Base-by-base conservation (phyloP, 2,329 filamentous ascomycete genomes). In the Aspergillus clavatus region DNA sequence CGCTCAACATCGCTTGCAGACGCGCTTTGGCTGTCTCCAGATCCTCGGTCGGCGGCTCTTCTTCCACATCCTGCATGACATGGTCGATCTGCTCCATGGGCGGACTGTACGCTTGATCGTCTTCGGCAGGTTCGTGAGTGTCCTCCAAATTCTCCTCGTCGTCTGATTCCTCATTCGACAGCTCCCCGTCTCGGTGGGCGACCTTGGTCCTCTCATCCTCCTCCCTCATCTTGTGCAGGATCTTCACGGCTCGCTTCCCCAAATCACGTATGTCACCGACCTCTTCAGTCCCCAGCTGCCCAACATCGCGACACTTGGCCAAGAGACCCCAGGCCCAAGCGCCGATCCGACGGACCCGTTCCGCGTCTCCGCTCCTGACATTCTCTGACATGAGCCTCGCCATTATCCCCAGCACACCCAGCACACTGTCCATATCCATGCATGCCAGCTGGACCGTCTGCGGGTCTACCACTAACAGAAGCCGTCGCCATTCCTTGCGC, bases 241-340 rank as follows among this genome's bases (percentile, higher is more conserved):
- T 73, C 68, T 49, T 78, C 71, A 75, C 81, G 0, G 89, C 89
- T 52, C 83, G 79, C 66, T 89, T 88, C 0, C 86, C 89, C 26
- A 97, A 65, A 46, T 93, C 87, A 40, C 91, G 77, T 22, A 96
- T 72, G 58, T 82, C 81, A 4, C 82, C 84, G 24, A 95, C 80
- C 59, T 93, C 86, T 35, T 82, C 79, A 51, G 87, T 85, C 49
- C 81, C 80, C 63, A 96, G 72, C 63, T 87, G 82, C 1, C 89
- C 89, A 7, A 81, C 72, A 27, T 87, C 86, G 0, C 86, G 83
- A 47, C 91, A 76, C 46, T 82, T 79, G 2, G 86, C 88, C 36
- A 96, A 72, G 46, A 95, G 67, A 0, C 85, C 83, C 90, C 89
- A 96, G 3, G 87, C 73, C 91, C 91, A 97, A 12, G 82, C 77